phyloP scores from a whole-genome alignment of 164 flowering plant genomes.

The Kalanchoe fedtschenkoi region DNA sequence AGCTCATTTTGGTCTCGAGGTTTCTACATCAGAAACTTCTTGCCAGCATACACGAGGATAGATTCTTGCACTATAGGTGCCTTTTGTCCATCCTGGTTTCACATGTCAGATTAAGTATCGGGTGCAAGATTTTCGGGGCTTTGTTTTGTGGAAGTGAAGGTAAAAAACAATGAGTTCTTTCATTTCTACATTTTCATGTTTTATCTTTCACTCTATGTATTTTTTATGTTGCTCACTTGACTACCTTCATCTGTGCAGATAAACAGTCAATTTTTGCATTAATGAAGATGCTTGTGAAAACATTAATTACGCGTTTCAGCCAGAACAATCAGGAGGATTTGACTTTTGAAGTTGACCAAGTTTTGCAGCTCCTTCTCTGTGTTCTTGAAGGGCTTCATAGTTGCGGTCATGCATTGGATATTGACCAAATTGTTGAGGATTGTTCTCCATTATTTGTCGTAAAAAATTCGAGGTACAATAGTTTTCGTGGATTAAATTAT shows the following conservation, averaged over 20 bases:
- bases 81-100: constrained; percentile 50
- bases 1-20: constrained; percentile 40
- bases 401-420: constrained; percentile 17
- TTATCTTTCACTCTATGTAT: no score
- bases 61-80: constrained; percentile 28
- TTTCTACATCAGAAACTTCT: constrained; percentile 39
- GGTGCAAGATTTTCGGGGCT: constrained; percentile 7
- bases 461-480: constrained; percentile 41
- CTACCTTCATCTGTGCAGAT: neutral
- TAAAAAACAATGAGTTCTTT: neutral
- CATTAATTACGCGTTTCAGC: constrained; percentile 16
- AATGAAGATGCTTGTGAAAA: constrained; percentile 14
- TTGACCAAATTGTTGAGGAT: constrained; percentile 27
- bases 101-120: constrained; percentile 24
- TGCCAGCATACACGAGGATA: constrained; percentile 12
- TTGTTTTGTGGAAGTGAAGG: neutral
- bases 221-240: neutral
- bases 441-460: constrained; percentile 66
- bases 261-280: neutral
- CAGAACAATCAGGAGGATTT: constrained; percentile 16
- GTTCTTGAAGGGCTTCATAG: constrained; percentile 44
- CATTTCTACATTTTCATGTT: neutral
- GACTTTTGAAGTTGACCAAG: constrained; percentile 30
- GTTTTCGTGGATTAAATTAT: constrained; percentile 6
- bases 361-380: constrained; percentile 48